Evolutionary conservation across 306 rosid species (phyloP), one percentile per base, ranked within the genome.

Genomic region (Coriaria nepalensis): DNA sequence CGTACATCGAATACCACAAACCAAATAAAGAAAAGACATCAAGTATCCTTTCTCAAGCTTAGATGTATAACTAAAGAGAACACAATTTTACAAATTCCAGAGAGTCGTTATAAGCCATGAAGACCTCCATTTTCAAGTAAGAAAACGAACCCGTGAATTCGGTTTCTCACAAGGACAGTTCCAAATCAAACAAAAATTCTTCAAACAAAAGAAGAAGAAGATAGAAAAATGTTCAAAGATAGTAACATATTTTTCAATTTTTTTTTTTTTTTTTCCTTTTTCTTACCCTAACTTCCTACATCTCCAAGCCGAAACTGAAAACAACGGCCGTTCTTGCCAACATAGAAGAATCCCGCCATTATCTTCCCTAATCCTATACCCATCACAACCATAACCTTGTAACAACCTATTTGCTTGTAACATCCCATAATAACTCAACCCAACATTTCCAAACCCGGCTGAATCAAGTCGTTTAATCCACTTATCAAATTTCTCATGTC

Each of bases 291-390:
- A 87, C 74, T 72, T 82, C 67, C 82, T 82, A 54, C 87, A 57
- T 63, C 94, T 78, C 96, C 96, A 87, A 47, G 92, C 87, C 10
- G 96, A 75, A 33, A 79, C 51, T 4, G 94, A 78, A 64, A 71
- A 87, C 68, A 87, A 52, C 8, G 94, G 66, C 10, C 94, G 57
- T 10, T 87, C 94, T 60, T 87, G 92, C 96, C 96, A 80, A 62
- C 80, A 83, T 33, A 78, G 69, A 61, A 71, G 64, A 0, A 73
- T 71, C 45, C 68, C 71, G 7, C 92, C 94, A 12, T 78, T 83
- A 53, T 80, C 87, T 45, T 87, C 94, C 59, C 52, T 83, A 70
- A 87, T 78, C 74, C 50, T 78, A 59, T 87, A 87, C 20, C 93
- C 96, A 7, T 80, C 85, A 74, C 87, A 87, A 35, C 87, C 85